These are phyloP conservation scores for Zea luxurians DNA, from an alignment of 176 grass and related monocot species.

Conservation along the genomic window DNA sequence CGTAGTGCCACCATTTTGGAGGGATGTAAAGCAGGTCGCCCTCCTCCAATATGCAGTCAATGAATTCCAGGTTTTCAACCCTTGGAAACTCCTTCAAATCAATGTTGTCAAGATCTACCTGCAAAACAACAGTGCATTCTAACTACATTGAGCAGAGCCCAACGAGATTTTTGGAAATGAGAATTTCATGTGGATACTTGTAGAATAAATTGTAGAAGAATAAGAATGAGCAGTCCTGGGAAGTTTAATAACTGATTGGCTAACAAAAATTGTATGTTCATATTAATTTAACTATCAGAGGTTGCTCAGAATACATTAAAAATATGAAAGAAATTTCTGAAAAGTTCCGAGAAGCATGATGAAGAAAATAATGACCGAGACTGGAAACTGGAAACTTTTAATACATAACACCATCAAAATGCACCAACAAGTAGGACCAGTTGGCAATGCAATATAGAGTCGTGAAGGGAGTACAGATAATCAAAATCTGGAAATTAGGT, in stretches of 20 bases:
- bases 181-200: neutral
- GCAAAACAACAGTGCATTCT: conserved; percentile 20
- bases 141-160: neutral
- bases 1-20: conserved; percentile 94
- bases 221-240: neutral
- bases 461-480: neutral
- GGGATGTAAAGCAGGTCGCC: conserved; percentile 96
- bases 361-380: neutral
- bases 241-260: neutral
- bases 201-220: neutral
- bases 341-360: neutral
- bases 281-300: neutral
- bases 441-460: conserved; percentile 12
- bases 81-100: conserved; percentile 61
- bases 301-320: neutral
- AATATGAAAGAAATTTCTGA: neutral
- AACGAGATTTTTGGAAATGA: neutral
- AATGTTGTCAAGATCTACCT: conserved; percentile 88
- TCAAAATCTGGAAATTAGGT: conserved; percentile 6
- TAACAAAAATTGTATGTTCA: neutral
- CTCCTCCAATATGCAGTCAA: conserved; percentile 85
- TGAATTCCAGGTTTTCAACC: conserved; percentile 62
- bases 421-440: neutral
- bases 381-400: neutral
- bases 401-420: neutral